Percentiles rank a stretch among this genome's conserved stretches.
Conservation (phyloP, 2,329 filamentous ascomycete genomes). For the Aspergillus fumigatiaffinis region DNA sequence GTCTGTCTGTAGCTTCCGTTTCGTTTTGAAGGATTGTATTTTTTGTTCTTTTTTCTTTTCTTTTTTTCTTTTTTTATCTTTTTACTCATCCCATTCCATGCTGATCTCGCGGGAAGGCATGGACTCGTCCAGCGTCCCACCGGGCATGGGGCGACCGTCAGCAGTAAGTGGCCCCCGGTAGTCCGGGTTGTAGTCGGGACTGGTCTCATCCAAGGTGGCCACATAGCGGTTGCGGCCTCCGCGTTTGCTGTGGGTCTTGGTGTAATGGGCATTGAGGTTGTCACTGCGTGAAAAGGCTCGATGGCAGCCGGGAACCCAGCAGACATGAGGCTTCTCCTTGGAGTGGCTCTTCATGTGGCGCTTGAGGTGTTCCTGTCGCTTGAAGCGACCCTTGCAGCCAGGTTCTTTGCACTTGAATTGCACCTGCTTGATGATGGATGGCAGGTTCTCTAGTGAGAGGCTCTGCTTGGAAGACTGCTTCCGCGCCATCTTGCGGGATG, state of each 20-base stretch:
- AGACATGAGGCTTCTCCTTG: conserved; percentile 41
- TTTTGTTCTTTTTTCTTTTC: background rate
- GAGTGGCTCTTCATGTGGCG: conserved; percentile 48
- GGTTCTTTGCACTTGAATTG: conserved; percentile 41
- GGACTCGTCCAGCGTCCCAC: conserved; percentile 33
- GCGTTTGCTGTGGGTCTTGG: conserved; percentile 45
- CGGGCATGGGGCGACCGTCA: conserved; percentile 40
- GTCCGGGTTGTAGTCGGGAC: conserved; percentile 41
- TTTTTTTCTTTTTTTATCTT: conserved; percentile 9
- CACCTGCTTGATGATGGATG: conserved; percentile 38
- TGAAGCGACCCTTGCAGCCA: conserved; percentile 45
- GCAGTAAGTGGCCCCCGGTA: conserved; percentile 42
- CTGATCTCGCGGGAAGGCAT: conserved; percentile 31
- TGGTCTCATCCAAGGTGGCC: conserved; percentile 42
- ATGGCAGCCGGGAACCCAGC: conserved; percentile 43
- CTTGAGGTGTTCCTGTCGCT: conserved; percentile 48
- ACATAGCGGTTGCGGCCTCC: conserved; percentile 45
- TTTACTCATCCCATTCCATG: conserved; percentile 33
- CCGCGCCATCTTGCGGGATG: conserved; percentile 28
- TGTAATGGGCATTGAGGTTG: conserved; percentile 45
- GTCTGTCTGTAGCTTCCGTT: conserved; percentile 1
- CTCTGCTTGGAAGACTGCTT: conserved; percentile 33
- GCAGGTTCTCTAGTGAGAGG: conserved; percentile 34
- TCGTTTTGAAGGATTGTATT: background rate
- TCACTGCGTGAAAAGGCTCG: conserved; percentile 42